Percentiles rank a stretch among this genome's conserved stretches.
phyloP scores from a whole-genome alignment of 2,329 filamentous ascomycete genomes.

The Xylariales sp. region DNA sequence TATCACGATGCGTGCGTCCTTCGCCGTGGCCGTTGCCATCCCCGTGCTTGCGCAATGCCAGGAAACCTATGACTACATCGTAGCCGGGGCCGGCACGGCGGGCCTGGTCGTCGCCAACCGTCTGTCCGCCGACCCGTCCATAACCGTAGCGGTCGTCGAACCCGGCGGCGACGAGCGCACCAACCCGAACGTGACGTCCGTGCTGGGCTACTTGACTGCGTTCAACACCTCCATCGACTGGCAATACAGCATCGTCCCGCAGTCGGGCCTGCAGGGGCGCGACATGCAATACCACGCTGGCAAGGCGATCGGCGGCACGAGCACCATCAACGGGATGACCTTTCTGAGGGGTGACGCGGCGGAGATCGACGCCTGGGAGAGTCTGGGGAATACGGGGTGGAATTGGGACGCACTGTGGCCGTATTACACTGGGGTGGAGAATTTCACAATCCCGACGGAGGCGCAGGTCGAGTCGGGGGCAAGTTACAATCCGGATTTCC shows the following conservation, averaged over 20 bases:
- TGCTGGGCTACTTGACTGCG: conserved; percentile 20
- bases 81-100: conserved; percentile 33
- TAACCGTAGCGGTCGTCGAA: conserved; percentile 32
- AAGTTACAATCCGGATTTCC: conserved; percentile 26
- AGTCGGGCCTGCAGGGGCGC: conserved; percentile 26
- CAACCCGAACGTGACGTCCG: conserved; percentile 29
- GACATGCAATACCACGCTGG: conserved; percentile 29
- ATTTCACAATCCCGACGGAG: conserved; percentile 27
- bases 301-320: conserved; percentile 35
- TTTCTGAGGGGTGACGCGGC: conserved; percentile 38
- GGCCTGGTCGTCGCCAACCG: conserved; percentile 34
- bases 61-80: conserved; percentile 31
- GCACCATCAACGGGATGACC: conserved; percentile 39
- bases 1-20: no score
- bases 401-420: conserved; percentile 39
- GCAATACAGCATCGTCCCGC: conserved; percentile 22
- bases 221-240: conserved; percentile 29
- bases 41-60: not conserved
- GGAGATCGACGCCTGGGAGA: conserved; percentile 39
- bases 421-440: conserved; percentile 41
- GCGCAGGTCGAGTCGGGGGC: conserved; percentile 31
- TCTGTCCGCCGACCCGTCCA: conserved; percentile 27
- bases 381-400: conserved; percentile 39
- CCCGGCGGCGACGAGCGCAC: conserved; percentile 29
- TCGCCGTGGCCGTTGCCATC: no score